Conservation (phyloP, 352 stramenopile genomes). For the Phytophthora hibernalis region DNA sequence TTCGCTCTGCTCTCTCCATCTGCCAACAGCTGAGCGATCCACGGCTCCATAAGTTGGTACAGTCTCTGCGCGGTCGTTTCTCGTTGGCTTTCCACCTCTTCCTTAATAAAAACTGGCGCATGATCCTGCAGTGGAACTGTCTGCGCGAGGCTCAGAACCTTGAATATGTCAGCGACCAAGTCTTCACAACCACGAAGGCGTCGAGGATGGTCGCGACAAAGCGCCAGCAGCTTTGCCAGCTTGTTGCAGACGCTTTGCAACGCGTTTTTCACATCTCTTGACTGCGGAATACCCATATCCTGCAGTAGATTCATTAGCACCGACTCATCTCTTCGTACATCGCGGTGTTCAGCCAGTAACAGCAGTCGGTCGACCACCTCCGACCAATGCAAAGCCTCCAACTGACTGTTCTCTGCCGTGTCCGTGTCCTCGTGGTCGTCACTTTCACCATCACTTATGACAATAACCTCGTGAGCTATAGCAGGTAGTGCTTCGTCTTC, state of each 20-base stretch:
- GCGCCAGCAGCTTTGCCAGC: conserved; percentile 16
- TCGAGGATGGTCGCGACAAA: conserved; percentile 7
- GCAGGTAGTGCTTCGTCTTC: neutral
- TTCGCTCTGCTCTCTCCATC: neutral
- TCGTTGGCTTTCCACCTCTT: neutral
- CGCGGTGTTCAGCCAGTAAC: conserved; percentile 23
- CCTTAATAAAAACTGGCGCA: conserved; percentile 4
- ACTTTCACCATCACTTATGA: conserved; percentile 27
- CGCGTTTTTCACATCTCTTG: neutral
- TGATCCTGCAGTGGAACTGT: neutral
- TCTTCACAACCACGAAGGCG: conserved; percentile 10
- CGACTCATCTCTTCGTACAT: conserved; percentile 11
- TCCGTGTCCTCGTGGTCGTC: conserved; percentile 6
- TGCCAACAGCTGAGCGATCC: conserved; percentile 7
- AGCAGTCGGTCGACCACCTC: conserved; percentile 23
- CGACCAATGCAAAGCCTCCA: conserved; percentile 18
- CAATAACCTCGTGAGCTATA: conserved; percentile 26
- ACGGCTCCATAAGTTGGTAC: conserved; percentile 24
- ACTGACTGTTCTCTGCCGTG: neutral
- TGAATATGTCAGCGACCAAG: conserved; percentile 27
- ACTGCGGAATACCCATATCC: conserved; percentile 4
- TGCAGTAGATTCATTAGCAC: conserved; percentile 11
- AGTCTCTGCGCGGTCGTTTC: neutral
- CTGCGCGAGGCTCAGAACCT: conserved; percentile 36
- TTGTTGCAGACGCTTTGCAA: conserved; percentile 14